Evolutionary conservation across 352 stramenopile species (phyloP), one percentile per base, ranked within the genome.

Genomic region (Phytophthora sp.): DNA sequence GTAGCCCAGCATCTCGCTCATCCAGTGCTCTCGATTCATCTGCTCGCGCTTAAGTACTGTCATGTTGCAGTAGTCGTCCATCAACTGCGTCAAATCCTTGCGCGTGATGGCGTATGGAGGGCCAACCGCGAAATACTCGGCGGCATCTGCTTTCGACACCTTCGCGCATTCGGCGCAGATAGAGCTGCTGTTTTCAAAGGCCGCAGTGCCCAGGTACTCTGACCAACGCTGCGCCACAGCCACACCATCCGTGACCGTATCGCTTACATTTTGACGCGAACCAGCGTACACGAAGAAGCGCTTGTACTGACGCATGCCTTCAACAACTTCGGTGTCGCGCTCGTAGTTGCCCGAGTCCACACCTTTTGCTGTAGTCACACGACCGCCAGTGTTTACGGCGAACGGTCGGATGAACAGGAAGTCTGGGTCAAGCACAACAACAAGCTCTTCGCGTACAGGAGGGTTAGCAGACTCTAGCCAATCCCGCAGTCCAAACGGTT

Each of bases 301-400:
- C 63, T 95, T 95, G 68, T 93, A 90, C 57, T 92, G 82, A 12
- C 82, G 80, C 41, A 93, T 75, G 4, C 87, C 87, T 58, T 91
- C 76, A 16, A 95, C 60, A 3, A 95, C 79, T 50, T 94, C 84
- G 0, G 63, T 57, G 41, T 91, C 68, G 18, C 67, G 60, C n/a
- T 79, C 59, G 55, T 90, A 80, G 54, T 92, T 79, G 27, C 85
- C 63, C 8, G 81, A 88, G 57, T 93, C 70, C 12, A 87, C 84
- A 24, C 69, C 69, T 13, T 76, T 81, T 0, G 72, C 75, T 13
- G 61, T 64, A 4, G 82, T 83, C n/a, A 95, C 73, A 9, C 85
- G 84, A 21, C 78, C 73, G 7, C 68, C 71, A 39, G 70, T 76
- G 64, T 91, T 88, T n/a, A 93, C 69, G 4, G 71, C 65, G 44